Percentiles rank a stretch among this genome's conserved stretches.
phyloP scores from a whole-genome alignment of 805 yeast species.

The Suhomyces tanzawaensis region DNA sequence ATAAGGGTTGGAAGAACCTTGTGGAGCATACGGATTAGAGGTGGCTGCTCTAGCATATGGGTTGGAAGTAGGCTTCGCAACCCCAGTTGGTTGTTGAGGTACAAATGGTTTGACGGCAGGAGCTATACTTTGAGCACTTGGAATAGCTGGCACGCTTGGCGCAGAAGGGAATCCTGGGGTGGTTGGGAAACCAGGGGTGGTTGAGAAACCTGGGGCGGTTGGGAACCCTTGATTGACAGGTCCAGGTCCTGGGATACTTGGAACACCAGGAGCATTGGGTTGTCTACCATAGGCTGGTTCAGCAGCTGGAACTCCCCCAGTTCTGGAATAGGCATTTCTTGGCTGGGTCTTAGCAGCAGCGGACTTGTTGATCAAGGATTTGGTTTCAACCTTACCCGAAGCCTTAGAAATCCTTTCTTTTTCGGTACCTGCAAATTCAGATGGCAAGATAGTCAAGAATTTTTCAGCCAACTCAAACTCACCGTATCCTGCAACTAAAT shows the following conservation, averaged over 20 bases:
- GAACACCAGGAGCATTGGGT: constrained; percentile 29
- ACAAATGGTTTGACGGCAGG: constrained; percentile 1
- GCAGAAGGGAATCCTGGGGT: constrained; percentile 4
- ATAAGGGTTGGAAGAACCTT: constrained; percentile 19
- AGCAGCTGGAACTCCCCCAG: constrained; percentile 2
- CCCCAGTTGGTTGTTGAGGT: constrained; percentile 1
- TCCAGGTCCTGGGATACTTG: constrained; percentile 12
- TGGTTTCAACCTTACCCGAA: constrained; percentile 14
- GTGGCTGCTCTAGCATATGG: constrained; percentile 32
- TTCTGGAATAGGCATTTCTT: constrained; percentile 3
- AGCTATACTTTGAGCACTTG: neutral
- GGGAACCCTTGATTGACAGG: constrained; percentile 1
- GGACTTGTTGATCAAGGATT: neutral
- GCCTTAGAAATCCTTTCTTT: constrained; percentile 79
- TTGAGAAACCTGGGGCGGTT: neutral
- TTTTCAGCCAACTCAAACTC: constrained; percentile 76
- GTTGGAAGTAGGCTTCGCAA: constrained; percentile 14
- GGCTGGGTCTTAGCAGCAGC: neutral
- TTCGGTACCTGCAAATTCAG: constrained; percentile 66
- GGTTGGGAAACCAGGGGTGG: neutral
- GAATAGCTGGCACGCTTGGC: constrained; percentile 1
- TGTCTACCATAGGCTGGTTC: constrained; percentile 5
- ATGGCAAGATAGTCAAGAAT: constrained; percentile 70
- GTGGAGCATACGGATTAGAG: constrained; percentile 23
- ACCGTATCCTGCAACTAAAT: constrained; percentile 76